phyloP scores from a whole-genome alignment of 1,284 basidiomycete species.

The Takashimella tepidaria region DNA sequence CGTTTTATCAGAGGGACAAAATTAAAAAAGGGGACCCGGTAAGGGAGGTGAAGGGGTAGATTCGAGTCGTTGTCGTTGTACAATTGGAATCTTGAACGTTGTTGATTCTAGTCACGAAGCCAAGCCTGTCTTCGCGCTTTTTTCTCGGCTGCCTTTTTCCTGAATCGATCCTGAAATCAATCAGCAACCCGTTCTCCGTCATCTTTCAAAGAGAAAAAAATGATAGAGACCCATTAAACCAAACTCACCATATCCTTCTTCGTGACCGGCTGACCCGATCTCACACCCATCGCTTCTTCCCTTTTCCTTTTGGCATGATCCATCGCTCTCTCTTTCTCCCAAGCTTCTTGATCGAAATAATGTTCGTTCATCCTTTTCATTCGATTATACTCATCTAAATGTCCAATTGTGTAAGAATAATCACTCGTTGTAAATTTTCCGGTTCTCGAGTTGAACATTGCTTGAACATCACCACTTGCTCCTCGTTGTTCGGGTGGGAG shows the following conservation, averaged over 20 bases:
- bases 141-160: conserved; percentile 74
- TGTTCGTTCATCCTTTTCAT: conserved; percentile 80
- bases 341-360: conserved; percentile 78
- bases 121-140: conserved; percentile 83
- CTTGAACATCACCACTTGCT: conserved; percentile 50
- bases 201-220: too few relatives aligned
- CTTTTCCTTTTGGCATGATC: conserved; percentile 56
- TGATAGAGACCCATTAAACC: neutral
- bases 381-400: conserved; percentile 75
- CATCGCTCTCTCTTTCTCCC: conserved; percentile 61
- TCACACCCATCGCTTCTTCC: conserved; percentile 54
- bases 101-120: conserved; percentile 62
- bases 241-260: conserved; percentile 79
- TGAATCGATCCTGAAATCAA: conserved; percentile 68
- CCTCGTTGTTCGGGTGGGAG: conserved; percentile 61
- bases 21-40: too few relatives aligned
- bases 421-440: conserved; percentile 62
- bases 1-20: too few relatives aligned
- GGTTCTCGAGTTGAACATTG: conserved; percentile 78
- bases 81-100: too few relatives aligned
- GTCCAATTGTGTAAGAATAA: conserved; percentile 56
- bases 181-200: conserved; percentile 3
- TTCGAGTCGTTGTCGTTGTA: too few relatives aligned
- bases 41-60: too few relatives aligned
- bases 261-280: conserved; percentile 57